Evolutionary conservation across 2,329 filamentous ascomycete species (phyloP), one percentile per base, ranked within the genome.

Genomic region (Ophiostoma himal-ulmi): DNA sequence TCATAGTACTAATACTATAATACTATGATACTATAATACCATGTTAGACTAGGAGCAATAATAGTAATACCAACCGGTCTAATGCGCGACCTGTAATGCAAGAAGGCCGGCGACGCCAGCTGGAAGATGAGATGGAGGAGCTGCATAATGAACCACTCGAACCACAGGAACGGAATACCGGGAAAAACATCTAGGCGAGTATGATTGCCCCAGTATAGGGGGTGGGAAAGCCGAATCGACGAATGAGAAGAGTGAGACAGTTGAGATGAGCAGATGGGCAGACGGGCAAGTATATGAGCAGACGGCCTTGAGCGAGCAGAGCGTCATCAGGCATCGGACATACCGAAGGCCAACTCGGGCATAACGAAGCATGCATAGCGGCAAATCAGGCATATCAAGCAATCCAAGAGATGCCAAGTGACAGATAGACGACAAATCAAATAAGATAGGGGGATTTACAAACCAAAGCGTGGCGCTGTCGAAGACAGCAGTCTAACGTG

Each of bases 401-500:
- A 64, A 66, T 57, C 54, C 57, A 69, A 64, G 48, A 26, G 8
- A 22, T 6, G 52, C 13, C 8, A 37, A 26, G 34, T 41, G 41
- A 14, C 17, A 36, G 60, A 57, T 14, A 3, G 67, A 68, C 6
- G 41, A 44, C 44, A 41, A 41, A 62, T 37, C 1, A 54, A 65
- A n/a, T 10, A 39, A n/a, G 13, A n/a, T 3, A 52, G 52, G 44
- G 48, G 62, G 52, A 20, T 26, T 30, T 65, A 74, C 72, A 54
- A 54, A 73, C 73, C 70, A 39, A 52, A 60, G 13, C 70, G 68
- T 60, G 73, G 70, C 37, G 71, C 71, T 41, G 73, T 73, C 36
- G 72, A 68, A 4, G 73, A 74, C 68, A 74, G 69, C 69, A 70
- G 65, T 39, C 73, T 54, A 44, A 37, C 67, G 37, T 69, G 70